Evolutionary conservation across 2,329 filamentous ascomycete genomes (phyloP).

Genomic region (Talaromyces sp.): DNA sequence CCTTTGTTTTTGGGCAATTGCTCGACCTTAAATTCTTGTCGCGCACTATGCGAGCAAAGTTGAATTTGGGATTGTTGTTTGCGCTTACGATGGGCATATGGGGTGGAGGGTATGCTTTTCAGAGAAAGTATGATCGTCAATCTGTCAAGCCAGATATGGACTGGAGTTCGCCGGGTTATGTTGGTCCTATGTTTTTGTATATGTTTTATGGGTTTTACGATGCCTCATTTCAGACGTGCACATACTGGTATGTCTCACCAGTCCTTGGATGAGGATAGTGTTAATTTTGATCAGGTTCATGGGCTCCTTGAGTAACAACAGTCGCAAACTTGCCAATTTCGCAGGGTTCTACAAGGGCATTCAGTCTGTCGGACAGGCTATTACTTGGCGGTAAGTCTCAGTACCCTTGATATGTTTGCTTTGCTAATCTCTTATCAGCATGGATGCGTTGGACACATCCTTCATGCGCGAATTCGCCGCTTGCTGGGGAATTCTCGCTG

Average conservation of each 20-base stretch:
- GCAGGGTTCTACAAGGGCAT: conserved; percentile 88
- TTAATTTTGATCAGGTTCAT: conserved; percentile 62
- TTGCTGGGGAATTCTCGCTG: conserved; percentile 72
- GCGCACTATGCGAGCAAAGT: conserved; percentile 65
- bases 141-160: conserved; percentile 47
- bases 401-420: background rate
- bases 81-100: conserved; percentile 72
- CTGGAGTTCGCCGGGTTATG: conserved; percentile 65
- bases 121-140: conserved; percentile 57
- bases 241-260: conserved; percentile 67
- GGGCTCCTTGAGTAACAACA: conserved; percentile 88
- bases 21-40: conserved; percentile 61
- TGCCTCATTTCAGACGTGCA: conserved; percentile 81
- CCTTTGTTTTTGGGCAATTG: conserved; percentile 66
- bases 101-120: conserved; percentile 79
- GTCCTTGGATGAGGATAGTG: background rate
- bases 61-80: conserved; percentile 60
- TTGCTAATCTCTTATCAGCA: conserved; percentile 38
- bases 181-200: conserved; percentile 81
- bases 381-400: conserved; percentile 42
- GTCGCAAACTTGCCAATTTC: conserved; percentile 86
- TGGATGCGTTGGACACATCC: conserved; percentile 61
- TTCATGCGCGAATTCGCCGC: conserved; percentile 71
- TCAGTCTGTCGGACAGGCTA: conserved; percentile 79
- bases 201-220: conserved; percentile 90